phyloP scores from a whole-genome alignment of 257 asterid genomes.

The Verbena officinalis region DNA sequence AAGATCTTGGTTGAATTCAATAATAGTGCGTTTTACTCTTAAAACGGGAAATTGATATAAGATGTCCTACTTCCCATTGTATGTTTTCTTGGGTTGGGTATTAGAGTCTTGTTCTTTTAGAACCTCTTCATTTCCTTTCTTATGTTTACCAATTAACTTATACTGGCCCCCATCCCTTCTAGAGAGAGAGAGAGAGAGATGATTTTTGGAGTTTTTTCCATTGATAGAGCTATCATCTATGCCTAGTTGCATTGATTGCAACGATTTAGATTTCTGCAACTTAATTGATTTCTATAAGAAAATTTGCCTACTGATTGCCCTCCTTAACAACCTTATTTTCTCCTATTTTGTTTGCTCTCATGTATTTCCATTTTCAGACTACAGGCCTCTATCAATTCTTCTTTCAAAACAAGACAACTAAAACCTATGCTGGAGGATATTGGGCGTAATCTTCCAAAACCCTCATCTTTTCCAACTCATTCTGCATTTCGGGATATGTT shows the following conservation, averaged over 20 bases:
- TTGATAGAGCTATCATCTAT: background rate
- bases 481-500: constrained; percentile 34
- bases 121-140: background rate
- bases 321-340: background rate
- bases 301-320: constrained; percentile 17
- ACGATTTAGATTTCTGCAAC: constrained; percentile 11
- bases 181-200: background rate
- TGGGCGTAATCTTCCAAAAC: constrained; percentile 35
- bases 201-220: constrained; percentile 9
- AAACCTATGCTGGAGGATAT: constrained; percentile 40
- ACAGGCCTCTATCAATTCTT: constrained; percentile 42
- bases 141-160: background rate
- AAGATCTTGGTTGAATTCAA: background rate
- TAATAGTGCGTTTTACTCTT: background rate
- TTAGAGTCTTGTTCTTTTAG: background rate
- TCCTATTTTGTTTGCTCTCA: constrained; percentile 12
- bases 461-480: constrained; percentile 33
- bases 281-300: constrained; percentile 4
- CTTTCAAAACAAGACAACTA: constrained; percentile 35
- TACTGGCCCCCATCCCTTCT: background rate
- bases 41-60: background rate
- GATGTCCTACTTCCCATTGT: background rate
- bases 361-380: constrained; percentile 47
- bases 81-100: background rate
- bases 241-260: background rate